Evolutionary conservation across 257 asterid genomes (phyloP), one percentile per base, ranked within the genome.

Genomic region (Petrea volubilis): DNA sequence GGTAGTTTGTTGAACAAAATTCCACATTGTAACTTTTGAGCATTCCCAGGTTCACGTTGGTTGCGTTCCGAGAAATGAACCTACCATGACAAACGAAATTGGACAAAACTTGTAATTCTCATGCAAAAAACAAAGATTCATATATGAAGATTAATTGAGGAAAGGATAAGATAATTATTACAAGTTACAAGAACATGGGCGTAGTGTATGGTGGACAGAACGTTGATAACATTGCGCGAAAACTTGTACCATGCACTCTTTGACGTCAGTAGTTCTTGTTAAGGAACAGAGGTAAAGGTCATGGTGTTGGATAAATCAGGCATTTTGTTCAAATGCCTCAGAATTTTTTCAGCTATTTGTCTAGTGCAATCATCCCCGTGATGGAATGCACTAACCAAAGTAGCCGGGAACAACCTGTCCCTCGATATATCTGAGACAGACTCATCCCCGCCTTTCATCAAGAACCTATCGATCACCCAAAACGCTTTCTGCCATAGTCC

Each of bases 391-490:
- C 85, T 78, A 13, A 91, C 78, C 59, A 91, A 67, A 17, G 90
- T 82, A 21, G 90, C 75, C 47, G 90, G 89, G 23, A 91, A 66
- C 76, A 86, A 27, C 68, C 87, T 81, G 67, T 88, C 97, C 38
- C 78, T 83, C 40, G 90, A 85, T 65, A 91, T 82, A 67, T 68
- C 80, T 13, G 89, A 85, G 63, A 47, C 62, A 40, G 92, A 82
- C 25, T 74, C 79, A 40, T 84, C 90, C 55, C 95, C 93, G 24
- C 95, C 93, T 40, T 74, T 83, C 64, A 71, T 59, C 78, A 91
- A 77, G 81, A 91, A 85, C 79, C 78, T 87, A 77, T 91, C 95
- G 3, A 89, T 83, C 78, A 91, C 47, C 97, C 96, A 91, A 68
- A 91, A 84, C 25, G 93, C 83, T 74, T 81, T 89, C 79, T 86